Evolutionary conservation across 2,329 filamentous ascomycete species (phyloP).

Genomic region (Penicillium sp.): DNA sequence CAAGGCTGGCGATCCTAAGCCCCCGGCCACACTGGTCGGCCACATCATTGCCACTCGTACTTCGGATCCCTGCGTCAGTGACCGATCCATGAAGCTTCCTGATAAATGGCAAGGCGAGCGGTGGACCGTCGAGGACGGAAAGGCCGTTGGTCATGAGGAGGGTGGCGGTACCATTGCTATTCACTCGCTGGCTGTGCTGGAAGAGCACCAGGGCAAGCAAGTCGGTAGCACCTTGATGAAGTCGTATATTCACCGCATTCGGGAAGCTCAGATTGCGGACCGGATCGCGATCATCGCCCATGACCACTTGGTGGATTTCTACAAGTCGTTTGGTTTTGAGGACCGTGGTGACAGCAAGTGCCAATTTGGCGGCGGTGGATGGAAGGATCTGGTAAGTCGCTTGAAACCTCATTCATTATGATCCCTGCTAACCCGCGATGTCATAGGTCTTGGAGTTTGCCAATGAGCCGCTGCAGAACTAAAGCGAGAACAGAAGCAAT

Average conservation of each 20-base stretch:
- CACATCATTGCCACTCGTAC: slow-evolving; percentile 79
- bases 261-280: slow-evolving; percentile 70
- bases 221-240: slow-evolving; percentile 75
- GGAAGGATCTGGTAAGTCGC: slow-evolving; percentile 75
- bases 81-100: slow-evolving; percentile 76
- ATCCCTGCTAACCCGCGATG: neutral
- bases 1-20: slow-evolving; percentile 62
- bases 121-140: slow-evolving; percentile 42
- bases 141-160: slow-evolving; percentile 70
- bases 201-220: slow-evolving; percentile 73
- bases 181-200: slow-evolving; percentile 80
- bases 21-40: slow-evolving; percentile 67
- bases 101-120: slow-evolving; percentile 64
- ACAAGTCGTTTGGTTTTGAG: slow-evolving; percentile 74
- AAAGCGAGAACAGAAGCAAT: neutral
- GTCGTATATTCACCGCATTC: slow-evolving; percentile 77
- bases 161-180: slow-evolving; percentile 75
- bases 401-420: neutral
- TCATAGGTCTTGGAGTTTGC: slow-evolving; percentile 36
- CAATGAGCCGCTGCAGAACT: slow-evolving; percentile 23
- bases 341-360: slow-evolving; percentile 70
- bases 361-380: slow-evolving; percentile 76
- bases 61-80: slow-evolving; percentile 65
- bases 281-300: slow-evolving; percentile 77
- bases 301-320: slow-evolving; percentile 74